Percentiles rank a stretch among this genome's conserved stretches.
Evolutionary conservation across 495 filamentous ascomycete species (phyloP).

Genomic region (Cairneyella variabilis): DNA sequence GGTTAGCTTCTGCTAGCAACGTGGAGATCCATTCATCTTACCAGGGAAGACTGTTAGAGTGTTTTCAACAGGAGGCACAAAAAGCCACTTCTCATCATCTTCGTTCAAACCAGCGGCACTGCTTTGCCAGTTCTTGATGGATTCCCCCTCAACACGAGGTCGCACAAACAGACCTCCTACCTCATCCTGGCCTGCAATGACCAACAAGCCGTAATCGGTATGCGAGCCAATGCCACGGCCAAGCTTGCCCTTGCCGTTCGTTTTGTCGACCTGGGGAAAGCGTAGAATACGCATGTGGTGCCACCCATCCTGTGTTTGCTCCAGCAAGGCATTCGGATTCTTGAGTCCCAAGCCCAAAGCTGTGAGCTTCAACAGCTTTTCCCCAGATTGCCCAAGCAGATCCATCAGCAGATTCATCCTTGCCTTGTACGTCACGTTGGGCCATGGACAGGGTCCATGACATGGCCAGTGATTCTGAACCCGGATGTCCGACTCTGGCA

Average conservation of each 20-base stretch:
- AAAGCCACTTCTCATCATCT: constrained; percentile 39
- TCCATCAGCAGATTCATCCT: constrained; percentile 10
- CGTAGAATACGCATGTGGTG: constrained; percentile 42
- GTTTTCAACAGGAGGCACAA: constrained; percentile 35
- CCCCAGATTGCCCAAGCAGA: constrained; percentile 30
- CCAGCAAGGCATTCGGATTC: constrained; percentile 25
- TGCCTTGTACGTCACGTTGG: constrained; percentile 21
- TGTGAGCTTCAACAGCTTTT: constrained; percentile 36
- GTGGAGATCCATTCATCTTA: constrained; percentile 14
- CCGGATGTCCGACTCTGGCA: constrained; percentile 30
- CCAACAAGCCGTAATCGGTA: constrained; percentile 43
- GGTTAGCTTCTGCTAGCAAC: background rate
- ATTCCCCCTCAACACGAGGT: constrained; percentile 31
- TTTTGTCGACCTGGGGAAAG: constrained; percentile 35
- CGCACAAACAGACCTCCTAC: constrained; percentile 43
- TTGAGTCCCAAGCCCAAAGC: constrained; percentile 34
- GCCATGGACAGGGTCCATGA: constrained; percentile 44
- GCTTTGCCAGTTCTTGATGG: constrained; percentile 40
- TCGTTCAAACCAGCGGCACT: constrained; percentile 39
- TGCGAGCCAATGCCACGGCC: constrained; percentile 44
- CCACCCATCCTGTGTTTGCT: constrained; percentile 41
- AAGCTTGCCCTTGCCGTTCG: constrained; percentile 41
- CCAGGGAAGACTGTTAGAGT: constrained; percentile 42
- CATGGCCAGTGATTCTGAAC: constrained; percentile 40
- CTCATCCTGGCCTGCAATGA: constrained; percentile 41